phyloP scores from a whole-genome alignment of 306 rosid species.

The Alnus glutinosa region DNA sequence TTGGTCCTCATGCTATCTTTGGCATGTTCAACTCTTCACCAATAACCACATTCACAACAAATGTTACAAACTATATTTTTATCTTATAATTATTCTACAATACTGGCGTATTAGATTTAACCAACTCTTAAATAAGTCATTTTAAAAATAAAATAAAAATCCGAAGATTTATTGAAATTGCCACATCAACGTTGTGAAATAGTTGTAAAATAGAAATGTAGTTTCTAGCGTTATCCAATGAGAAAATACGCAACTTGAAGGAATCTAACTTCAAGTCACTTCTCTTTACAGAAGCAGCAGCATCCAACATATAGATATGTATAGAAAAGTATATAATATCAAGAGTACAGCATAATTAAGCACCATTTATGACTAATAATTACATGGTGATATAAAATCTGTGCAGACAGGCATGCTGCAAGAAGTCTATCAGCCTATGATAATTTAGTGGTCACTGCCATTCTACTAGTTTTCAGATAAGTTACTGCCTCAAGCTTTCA shows the following conservation, averaged over 20 bases:
- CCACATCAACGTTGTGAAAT: too few species aligned
- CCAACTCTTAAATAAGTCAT: too few species aligned
- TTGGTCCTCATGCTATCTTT: too few species aligned
- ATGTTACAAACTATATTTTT: too few species aligned
- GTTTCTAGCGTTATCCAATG: too few species aligned
- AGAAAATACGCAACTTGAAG: neutral
- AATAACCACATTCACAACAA: too few species aligned
- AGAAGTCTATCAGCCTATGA: constrained; percentile 29
- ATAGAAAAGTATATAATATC: neutral
- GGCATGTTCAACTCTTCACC: too few species aligned
- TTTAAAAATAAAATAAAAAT: too few species aligned
- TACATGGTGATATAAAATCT: neutral
- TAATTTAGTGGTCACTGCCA: constrained; percentile 13
- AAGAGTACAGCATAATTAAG: neutral
- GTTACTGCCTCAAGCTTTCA: constrained; percentile 91
- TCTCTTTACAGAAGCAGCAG: neutral
- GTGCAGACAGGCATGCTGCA: constrained; percentile 16
- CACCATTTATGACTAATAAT: neutral
- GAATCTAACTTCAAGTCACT: neutral
- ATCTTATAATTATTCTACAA: too few species aligned
- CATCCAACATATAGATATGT: neutral
- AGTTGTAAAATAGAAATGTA: too few species aligned
- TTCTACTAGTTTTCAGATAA: constrained; percentile 23
- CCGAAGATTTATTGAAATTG: too few species aligned
- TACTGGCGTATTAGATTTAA: too few species aligned